phyloP scores from a whole-genome alignment of 345 rosid genomes.

The Crucihimalaya himalaica region DNA sequence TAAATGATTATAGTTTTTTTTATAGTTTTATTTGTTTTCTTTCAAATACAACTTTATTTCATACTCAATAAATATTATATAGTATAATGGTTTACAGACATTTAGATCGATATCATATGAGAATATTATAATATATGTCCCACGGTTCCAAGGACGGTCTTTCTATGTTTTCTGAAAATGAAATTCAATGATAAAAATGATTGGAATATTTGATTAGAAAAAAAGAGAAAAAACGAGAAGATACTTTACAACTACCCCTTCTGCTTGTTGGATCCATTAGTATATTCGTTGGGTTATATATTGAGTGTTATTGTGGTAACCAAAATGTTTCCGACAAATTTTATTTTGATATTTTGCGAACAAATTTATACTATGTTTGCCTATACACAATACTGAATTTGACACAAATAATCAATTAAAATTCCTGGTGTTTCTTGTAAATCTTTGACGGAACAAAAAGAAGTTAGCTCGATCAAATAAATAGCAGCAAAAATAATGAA shows the following conservation, averaged over 20 bases:
- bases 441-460: not conserved
- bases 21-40: not conserved
- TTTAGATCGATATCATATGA: not conserved
- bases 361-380: not conserved
- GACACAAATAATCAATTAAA: not conserved
- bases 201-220: slow-evolving; percentile 19
- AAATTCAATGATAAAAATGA: slow-evolving; percentile 14
- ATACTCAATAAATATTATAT: not conserved
- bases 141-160: slow-evolving; percentile 27
- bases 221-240: slow-evolving; percentile 11
- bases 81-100: not conserved
- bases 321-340: not conserved
- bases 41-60: not conserved
- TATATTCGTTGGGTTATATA: not conserved
- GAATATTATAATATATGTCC: slow-evolving; percentile 10
- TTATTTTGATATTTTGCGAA: not conserved
- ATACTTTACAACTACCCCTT: slow-evolving; percentile 29
- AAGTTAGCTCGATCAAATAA: not conserved
- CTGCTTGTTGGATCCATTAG: slow-evolving; percentile 5
- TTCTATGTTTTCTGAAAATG: not conserved
- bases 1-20: not conserved
- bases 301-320: not conserved
- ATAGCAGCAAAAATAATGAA: too few species aligned
- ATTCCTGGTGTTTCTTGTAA: not conserved
- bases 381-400: not conserved